A percentile compares a stretch with the other conserved stretches of the same genome.
Conservation (phyloP, 2,329 filamentous ascomycete genomes). For the Botrytis fragariae region DNA sequence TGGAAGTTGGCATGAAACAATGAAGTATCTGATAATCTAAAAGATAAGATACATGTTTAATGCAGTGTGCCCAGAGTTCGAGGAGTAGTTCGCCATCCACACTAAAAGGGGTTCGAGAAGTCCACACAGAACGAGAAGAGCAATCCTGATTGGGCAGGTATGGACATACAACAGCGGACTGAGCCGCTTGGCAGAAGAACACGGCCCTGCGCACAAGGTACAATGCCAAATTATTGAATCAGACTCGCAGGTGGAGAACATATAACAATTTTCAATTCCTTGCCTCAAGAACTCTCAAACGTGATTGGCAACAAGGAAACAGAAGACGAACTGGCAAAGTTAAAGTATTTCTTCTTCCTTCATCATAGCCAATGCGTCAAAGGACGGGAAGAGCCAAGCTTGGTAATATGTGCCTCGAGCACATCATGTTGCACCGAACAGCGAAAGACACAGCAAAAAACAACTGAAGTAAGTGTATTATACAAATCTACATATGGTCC, state of each 20-base stretch:
- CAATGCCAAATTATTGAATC: neutral
- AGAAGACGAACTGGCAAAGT: neutral
- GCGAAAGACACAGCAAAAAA: neutral
- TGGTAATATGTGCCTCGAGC: neutral
- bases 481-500: neutral
- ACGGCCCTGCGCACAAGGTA: neutral
- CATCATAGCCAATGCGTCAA: neutral
- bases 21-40: conserved; percentile 3
- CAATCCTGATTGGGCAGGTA: conserved; percentile 2
- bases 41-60: conserved; percentile 11
- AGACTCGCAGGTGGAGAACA: neutral
- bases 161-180: neutral
- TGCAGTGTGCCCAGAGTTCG: neutral
- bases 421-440: neutral
- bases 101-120: conserved; percentile 11
- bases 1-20: neutral
- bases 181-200: neutral
- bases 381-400: neutral
- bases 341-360: neutral
- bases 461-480: neutral
- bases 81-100: conserved; percentile 5
- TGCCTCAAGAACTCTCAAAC: neutral
- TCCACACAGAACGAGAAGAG: neutral
- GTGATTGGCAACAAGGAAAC: neutral
- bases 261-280: neutral